These are phyloP conservation scores for Trichoderma arundinaceum DNA, from an alignment of 2,329 filamentous ascomycete genomes.

Conservation along the genomic window DNA sequence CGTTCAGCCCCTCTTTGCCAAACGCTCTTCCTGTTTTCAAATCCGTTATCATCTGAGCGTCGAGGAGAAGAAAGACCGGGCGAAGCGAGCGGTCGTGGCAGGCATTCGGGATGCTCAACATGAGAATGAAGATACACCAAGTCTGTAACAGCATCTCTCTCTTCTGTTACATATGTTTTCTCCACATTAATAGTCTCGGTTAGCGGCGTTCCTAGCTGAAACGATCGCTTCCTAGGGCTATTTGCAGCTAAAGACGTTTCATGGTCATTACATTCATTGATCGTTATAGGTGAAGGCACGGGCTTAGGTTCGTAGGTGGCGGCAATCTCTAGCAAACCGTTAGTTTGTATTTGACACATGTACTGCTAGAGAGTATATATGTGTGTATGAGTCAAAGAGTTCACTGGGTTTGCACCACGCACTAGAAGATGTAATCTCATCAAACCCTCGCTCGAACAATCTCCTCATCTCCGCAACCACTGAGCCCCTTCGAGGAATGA, in stretches of 20 bases:
- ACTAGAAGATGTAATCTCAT: slow-evolving; percentile 4
- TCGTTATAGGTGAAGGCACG: slow-evolving; percentile 5
- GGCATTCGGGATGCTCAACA: slow-evolving; percentile 23
- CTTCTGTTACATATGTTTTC: neutral
- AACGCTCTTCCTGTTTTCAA: neutral
- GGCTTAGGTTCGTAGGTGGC: slow-evolving; percentile 13
- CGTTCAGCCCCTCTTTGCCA: slow-evolving; percentile 2
- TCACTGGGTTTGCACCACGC: neutral
- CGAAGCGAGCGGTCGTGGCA: slow-evolving; percentile 26
- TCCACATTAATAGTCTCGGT: neutral
- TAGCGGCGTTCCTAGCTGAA: neutral
- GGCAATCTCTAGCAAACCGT: neutral
- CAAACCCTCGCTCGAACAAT: slow-evolving; percentile 35
- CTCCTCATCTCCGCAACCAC: slow-evolving; percentile 38
- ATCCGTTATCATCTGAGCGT: neutral
- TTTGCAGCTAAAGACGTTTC: neutral
- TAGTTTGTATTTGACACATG: neutral
- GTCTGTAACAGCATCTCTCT: neutral
- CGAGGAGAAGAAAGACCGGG: neutral
- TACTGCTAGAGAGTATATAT: too few relatives aligned
- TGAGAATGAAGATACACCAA: neutral
- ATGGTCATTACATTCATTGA: neutral
- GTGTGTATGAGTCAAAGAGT: neutral
- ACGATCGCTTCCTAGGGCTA: neutral
- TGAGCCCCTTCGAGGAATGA: slow-evolving; percentile 19